Evolutionary conservation across 768 basidiomycete genomes (phyloP).

Genomic region (Tephrocybe rancida): DNA sequence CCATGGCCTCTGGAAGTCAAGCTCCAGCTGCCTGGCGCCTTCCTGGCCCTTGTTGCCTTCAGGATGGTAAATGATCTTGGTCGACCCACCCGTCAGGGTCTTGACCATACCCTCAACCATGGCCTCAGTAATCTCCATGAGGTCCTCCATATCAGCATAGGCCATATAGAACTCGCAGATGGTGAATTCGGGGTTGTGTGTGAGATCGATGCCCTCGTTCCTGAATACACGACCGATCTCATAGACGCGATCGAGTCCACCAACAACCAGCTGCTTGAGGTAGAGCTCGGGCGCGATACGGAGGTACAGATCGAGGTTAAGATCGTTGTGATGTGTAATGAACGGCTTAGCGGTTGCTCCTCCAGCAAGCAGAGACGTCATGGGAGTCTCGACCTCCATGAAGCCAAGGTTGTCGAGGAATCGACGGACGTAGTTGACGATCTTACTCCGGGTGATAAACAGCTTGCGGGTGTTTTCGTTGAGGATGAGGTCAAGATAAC

Average conservation of each 20-base stretch:
- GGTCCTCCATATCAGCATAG: constrained; percentile 97
- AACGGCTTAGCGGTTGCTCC: constrained; percentile 99
- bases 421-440: constrained; percentile 91
- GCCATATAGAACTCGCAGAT: constrained; percentile 99
- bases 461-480: constrained; percentile 87
- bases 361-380: constrained; percentile 95
- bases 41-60: constrained; percentile 87
- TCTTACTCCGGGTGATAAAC: constrained; percentile 86
- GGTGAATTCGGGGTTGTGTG: constrained; percentile 98
- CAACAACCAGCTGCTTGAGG: constrained; percentile 96
- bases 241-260: constrained; percentile 96
- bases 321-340: constrained; percentile 98
- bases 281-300: constrained; percentile 98
- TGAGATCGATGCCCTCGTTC: constrained; percentile 98
- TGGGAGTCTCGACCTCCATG: constrained; percentile 98
- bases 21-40: constrained; percentile 60
- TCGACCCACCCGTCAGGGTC: constrained; percentile 78
- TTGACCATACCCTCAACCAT: constrained; percentile 92
- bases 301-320: constrained; percentile 93
- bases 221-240: constrained; percentile 98
- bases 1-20: constrained; percentile 95
- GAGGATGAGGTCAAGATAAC: constrained; percentile 97
- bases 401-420: constrained; percentile 92
- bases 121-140: constrained; percentile 96
- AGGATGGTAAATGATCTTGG: constrained; percentile 85